A percentile compares a stretch with the other conserved stretches of the same genome.
Conservation (phyloP, 495 filamentous ascomycete species). For the Lepidopterella palustris region DNA sequence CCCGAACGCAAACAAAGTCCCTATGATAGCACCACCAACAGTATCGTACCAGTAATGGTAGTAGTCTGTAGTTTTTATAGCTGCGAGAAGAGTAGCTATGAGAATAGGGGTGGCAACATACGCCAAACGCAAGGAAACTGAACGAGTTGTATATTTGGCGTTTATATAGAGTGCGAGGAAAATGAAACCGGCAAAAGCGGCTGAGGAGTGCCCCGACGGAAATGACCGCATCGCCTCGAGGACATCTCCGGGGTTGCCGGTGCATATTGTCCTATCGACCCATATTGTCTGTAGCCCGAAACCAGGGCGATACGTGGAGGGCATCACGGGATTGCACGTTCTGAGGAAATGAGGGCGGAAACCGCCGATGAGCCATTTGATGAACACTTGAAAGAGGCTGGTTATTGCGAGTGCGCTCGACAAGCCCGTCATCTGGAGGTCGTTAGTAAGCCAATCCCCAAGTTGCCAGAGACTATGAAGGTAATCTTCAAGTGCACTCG, state of each 20-base stretch:
- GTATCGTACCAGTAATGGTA: conserved; percentile 45
- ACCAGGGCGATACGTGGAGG: conserved; percentile 2
- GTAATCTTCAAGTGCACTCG: not conserved
- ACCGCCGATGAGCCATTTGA: conserved; percentile 49
- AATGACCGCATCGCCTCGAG: conserved; percentile 45
- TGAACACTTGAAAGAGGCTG: conserved; percentile 50
- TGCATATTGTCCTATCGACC: conserved; percentile 48
- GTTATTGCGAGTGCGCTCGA: conserved; percentile 54
- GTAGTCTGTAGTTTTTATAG: conserved; percentile 55
- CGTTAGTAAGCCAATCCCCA: not conserved
- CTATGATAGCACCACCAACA: conserved; percentile 31
- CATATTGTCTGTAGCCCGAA: conserved; percentile 36
- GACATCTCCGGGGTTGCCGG: conserved; percentile 40
- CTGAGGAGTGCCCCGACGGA: conserved; percentile 50
- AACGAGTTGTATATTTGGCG: conserved; percentile 52
- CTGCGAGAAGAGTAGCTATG: conserved; percentile 51
- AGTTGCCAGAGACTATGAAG: not conserved
- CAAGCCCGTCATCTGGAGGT: conserved; percentile 44
- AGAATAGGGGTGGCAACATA: conserved; percentile 53
- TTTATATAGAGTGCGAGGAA: conserved; percentile 51
- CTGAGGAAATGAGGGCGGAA: conserved; percentile 49
- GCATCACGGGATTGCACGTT: conserved; percentile 43
- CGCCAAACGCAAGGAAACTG: conserved; percentile 60
- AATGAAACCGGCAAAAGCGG: conserved; percentile 46
- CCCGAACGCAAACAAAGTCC: conserved; percentile 31